A percentile compares a stretch with the other conserved stretches of the same genome.
Evolutionary conservation across 305 asterid genomes (phyloP).

Genomic region (Plantago coronopus): DNA sequence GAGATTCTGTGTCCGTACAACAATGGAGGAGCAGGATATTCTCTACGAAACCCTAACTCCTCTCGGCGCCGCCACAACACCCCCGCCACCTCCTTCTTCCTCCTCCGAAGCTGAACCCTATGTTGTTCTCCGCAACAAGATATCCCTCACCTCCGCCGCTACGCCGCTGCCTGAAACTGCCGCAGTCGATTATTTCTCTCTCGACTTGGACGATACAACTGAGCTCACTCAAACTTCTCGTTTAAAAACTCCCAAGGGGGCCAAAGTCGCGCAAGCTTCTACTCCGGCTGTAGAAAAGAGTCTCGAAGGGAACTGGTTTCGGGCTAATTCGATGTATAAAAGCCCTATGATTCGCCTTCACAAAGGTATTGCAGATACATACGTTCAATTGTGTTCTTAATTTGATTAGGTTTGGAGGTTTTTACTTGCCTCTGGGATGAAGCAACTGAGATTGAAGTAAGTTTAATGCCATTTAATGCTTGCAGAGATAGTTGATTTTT

Average conservation of each 20-base stretch:
- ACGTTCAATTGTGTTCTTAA: background rate
- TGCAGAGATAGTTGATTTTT: slow-evolving; percentile 90
- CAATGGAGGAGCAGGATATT: slow-evolving; percentile 39
- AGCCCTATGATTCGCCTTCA: slow-evolving; percentile 92
- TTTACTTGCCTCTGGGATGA: background rate
- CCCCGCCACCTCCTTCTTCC: slow-evolving; percentile 29
- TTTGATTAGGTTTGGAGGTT: background rate
- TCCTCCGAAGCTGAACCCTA: slow-evolving; percentile 45
- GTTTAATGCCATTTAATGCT: slow-evolving; percentile 12
- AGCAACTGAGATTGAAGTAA: background rate
- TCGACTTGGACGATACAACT: slow-evolving; percentile 46
- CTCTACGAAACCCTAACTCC: slow-evolving; percentile 65
- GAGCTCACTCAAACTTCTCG: slow-evolving; percentile 17
- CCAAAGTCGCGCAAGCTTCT: slow-evolving; percentile 16
- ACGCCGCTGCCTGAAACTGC: slow-evolving; percentile 46
- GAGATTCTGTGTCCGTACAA: background rate
- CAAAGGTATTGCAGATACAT: slow-evolving; percentile 43
- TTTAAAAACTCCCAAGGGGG: slow-evolving; percentile 19
- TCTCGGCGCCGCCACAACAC: slow-evolving; percentile 31
- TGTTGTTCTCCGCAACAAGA: slow-evolving; percentile 57
- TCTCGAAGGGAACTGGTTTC: slow-evolving; percentile 83
- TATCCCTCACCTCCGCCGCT: slow-evolving; percentile 35
- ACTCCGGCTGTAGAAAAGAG: slow-evolving; percentile 38
- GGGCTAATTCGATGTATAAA: slow-evolving; percentile 52
- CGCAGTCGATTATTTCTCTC: slow-evolving; percentile 74